Evolutionary conservation across 169 alveolate genomes (phyloP), one percentile per base, ranked within the genome.

Genomic region (Theileria parva): DNA sequence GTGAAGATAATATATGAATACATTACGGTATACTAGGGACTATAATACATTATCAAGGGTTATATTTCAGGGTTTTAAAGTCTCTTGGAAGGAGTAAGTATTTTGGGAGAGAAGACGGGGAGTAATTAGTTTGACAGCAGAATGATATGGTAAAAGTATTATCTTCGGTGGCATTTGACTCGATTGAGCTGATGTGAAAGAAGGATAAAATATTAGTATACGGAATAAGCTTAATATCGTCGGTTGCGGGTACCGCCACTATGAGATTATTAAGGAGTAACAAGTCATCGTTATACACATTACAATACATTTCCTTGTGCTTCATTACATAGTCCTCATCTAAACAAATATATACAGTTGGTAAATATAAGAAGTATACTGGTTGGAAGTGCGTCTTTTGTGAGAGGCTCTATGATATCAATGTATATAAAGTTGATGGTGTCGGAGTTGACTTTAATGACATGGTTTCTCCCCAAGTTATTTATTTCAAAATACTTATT

Each of bases 301-400:
- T 32, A 30, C 68, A 60, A 28, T 70, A 55, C 57, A 86, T n/a
- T 50, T 65, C 85, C 34, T 79, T 70, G 48, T 44, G 17, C 48
- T 34, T 51, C 51, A 34, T 21, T 3, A 37, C 34, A 9, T 74
- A 37, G 19, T 21, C 63, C 27, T 74, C 86, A 53, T 80, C 88
- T 70, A 70, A n/a, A 70, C 1, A 50, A 4, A 32, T 32, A 32
- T 32, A 5, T 32, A 32, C 37, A 32, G 0, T 7, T 70, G 48
- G 12, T 65, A 9, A 37, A 32, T 65, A 53, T 21, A 17, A 65
- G 17, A 3, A 7, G 3, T 6, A 30, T 28, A 86, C 92, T 92
- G n/a, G 93, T 88, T 0, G 93, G 93, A 37, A 88, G 83, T 9
- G 93, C 93, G 4, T 91, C 92, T 59, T 73, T 81, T 9, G 93